Evolutionary conservation across 2,329 filamentous ascomycete genomes (phyloP).

Genomic region (Blastomyces parvus): DNA sequence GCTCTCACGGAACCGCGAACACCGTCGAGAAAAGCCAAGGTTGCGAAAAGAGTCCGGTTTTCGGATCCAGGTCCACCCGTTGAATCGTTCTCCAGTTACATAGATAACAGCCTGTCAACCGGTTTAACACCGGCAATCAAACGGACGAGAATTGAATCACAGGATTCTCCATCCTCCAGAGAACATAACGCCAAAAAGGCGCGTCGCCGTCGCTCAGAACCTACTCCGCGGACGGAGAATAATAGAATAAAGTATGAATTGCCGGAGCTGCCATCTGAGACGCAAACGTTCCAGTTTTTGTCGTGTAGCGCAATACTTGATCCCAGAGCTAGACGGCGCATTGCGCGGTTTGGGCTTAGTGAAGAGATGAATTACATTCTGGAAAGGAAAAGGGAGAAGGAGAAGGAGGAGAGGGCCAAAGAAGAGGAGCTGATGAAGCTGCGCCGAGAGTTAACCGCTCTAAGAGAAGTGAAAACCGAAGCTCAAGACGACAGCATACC

Average conservation of each 20-base stretch:
- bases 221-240: conserved; percentile 20
- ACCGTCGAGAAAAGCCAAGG: conserved; percentile 2
- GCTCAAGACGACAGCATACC: conserved; percentile 8
- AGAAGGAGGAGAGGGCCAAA: conserved; percentile 21
- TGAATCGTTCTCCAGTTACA: conserved; percentile 1
- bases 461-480: conserved; percentile 21
- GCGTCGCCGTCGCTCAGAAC: conserved; percentile 28
- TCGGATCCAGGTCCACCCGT: conserved; percentile 33
- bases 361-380: conserved; percentile 39
- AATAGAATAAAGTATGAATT: conserved; percentile 8
- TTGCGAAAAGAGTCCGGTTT: conserved; percentile 36
- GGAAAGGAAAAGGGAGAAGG: conserved; percentile 29
- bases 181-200: conserved; percentile 5
- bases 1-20: conserved; percentile 1
- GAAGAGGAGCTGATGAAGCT: conserved; percentile 24
- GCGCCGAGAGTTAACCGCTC: conserved; percentile 20
- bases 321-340: conserved; percentile 34
- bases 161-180: conserved; percentile 18
- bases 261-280: not conserved
- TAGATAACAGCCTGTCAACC: conserved; percentile 23
- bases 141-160: conserved; percentile 27
- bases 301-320: conserved; percentile 38
- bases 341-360: conserved; percentile 38
- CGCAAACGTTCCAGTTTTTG: conserved; percentile 25
- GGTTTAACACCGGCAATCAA: conserved; percentile 38